Percentiles rank a stretch among this genome's conserved stretches.
phyloP scores from a whole-genome alignment of 768 basidiomycete genomes.

The Chalciporus sphaerocephalus region DNA sequence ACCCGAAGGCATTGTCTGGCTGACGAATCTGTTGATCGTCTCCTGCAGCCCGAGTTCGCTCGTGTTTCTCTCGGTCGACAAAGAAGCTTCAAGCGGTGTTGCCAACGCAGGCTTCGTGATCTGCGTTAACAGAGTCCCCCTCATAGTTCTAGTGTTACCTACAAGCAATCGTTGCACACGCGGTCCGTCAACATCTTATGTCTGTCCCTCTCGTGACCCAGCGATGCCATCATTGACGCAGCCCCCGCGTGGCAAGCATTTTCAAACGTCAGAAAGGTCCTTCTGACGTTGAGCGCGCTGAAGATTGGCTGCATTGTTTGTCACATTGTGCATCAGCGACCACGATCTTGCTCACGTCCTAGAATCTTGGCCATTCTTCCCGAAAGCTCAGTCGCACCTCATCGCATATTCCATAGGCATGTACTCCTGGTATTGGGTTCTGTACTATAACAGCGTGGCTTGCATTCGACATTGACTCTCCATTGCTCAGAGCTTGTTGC shows the following conservation, averaged over 20 bases:
- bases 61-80: conserved; percentile 15
- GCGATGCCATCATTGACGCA: conserved; percentile 13
- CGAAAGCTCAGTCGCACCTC: conserved; percentile 13
- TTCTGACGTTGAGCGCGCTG: conserved; percentile 23
- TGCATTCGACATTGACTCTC: conserved; percentile 25
- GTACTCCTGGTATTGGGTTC: conserved; percentile 22
- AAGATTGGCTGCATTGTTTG: conserved; percentile 18
- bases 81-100: conserved; percentile 14
- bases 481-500: conserved; percentile 28
- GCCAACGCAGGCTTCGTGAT: background rate
- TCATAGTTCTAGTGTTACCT: conserved; percentile 26
- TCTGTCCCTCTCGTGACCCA: conserved; percentile 9
- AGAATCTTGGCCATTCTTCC: conserved; percentile 27
- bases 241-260: conserved; percentile 30
- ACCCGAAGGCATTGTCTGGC: conserved; percentile 23
- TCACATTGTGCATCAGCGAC: conserved; percentile 6
- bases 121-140: conserved; percentile 24
- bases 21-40: conserved; percentile 27
- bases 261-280: conserved; percentile 19
- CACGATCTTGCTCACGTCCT: conserved; percentile 1
- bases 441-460: conserved; percentile 25
- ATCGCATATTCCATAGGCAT: conserved; percentile 22
- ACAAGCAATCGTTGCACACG: conserved; percentile 24
- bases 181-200: conserved; percentile 18
- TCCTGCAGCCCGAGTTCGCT: conserved; percentile 29